Evolutionary conservation across 306 rosid species (phyloP).

Genomic region (Dalbergia cultrata): DNA sequence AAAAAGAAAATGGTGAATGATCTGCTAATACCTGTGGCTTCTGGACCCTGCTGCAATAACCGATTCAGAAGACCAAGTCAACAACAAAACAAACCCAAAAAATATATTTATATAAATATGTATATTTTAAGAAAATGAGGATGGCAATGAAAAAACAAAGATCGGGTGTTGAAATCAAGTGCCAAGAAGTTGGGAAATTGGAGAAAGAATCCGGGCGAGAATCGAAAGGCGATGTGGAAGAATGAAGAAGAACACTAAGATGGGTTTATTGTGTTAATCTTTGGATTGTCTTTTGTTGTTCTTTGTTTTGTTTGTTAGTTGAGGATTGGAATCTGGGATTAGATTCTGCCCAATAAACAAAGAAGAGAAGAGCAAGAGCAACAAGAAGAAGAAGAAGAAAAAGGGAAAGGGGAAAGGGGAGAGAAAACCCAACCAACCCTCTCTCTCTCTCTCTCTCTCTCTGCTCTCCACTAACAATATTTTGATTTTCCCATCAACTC

Average conservation of each 20-base stretch:
- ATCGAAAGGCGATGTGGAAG: neutral
- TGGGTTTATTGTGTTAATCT: neutral
- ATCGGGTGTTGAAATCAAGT: neutral
- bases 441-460: conserved; percentile 10
- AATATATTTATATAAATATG: too few species aligned
- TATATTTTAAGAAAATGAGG: conserved; percentile 6
- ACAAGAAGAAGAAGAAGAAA: neutral
- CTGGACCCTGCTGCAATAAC: conserved; percentile 14
- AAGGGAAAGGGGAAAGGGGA: neutral
- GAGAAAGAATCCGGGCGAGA: neutral
- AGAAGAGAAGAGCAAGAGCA: conserved; percentile 9
- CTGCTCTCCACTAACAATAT: conserved; percentile 35
- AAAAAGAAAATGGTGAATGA: conserved; percentile 22
- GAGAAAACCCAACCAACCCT: conserved; percentile 38
- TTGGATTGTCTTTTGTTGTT: neutral
- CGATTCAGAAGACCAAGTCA: conserved; percentile 38
- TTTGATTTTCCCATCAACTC: conserved; percentile 13
- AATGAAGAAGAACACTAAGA: neutral
- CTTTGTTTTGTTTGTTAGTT: neutral
- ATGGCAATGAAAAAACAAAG: neutral
- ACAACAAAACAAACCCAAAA: neutral
- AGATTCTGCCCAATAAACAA: conserved; percentile 29
- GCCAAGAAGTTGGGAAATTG: conserved; percentile 15
- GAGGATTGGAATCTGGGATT: conserved; percentile 34
- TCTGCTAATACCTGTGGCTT: conserved; percentile 53